Conservation (phyloP, 2,329 filamentous ascomycete species). For the Lachnellula occidentalis region DNA sequence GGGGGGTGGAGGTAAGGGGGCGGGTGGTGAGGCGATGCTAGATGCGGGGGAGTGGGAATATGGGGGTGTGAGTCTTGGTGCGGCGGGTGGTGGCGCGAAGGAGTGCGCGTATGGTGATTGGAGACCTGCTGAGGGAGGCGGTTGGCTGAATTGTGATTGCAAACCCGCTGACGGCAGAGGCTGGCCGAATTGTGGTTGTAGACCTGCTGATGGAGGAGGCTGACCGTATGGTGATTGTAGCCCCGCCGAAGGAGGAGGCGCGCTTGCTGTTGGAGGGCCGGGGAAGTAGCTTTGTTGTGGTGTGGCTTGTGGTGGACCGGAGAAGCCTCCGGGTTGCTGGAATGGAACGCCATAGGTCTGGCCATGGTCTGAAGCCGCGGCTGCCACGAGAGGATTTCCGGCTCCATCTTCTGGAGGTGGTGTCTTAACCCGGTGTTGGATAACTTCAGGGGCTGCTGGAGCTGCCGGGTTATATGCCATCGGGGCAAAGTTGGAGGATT, state of each 20-base stretch:
- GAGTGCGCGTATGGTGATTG: slow-evolving; percentile 21
- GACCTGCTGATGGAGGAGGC: slow-evolving; percentile 8
- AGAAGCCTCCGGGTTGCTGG: slow-evolving; percentile 15
- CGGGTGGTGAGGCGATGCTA: background rate
- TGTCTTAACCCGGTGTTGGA: slow-evolving; percentile 72
- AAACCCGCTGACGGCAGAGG: slow-evolving; percentile 11
- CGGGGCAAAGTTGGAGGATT: slow-evolving; percentile 49
- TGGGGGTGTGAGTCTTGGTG: slow-evolving; percentile 3
- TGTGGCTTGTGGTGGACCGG: slow-evolving; percentile 11
- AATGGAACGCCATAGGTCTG: slow-evolving; percentile 46
- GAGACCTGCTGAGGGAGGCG: slow-evolving; percentile 12
- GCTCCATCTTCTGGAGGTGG: slow-evolving; percentile 65
- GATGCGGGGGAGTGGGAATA: slow-evolving; percentile 11
- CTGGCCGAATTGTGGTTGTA: slow-evolving; percentile 9
- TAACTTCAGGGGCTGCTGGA: slow-evolving; percentile 65
- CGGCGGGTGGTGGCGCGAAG: slow-evolving; percentile 24
- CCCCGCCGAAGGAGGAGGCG: slow-evolving; percentile 11
- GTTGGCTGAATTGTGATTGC: slow-evolving; percentile 13
- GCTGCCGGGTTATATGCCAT: slow-evolving; percentile 77
- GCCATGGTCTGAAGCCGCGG: slow-evolving; percentile 52
- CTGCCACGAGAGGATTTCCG: slow-evolving; percentile 52
- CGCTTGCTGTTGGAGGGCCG: slow-evolving; percentile 30
- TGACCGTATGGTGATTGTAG: no score
- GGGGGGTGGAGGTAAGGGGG: slow-evolving; percentile 9
- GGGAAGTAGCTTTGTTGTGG: slow-evolving; percentile 31